Evolutionary conservation across 2,329 filamentous ascomycete genomes (phyloP).

Genomic region (Gaeumannomyces tritici): DNA sequence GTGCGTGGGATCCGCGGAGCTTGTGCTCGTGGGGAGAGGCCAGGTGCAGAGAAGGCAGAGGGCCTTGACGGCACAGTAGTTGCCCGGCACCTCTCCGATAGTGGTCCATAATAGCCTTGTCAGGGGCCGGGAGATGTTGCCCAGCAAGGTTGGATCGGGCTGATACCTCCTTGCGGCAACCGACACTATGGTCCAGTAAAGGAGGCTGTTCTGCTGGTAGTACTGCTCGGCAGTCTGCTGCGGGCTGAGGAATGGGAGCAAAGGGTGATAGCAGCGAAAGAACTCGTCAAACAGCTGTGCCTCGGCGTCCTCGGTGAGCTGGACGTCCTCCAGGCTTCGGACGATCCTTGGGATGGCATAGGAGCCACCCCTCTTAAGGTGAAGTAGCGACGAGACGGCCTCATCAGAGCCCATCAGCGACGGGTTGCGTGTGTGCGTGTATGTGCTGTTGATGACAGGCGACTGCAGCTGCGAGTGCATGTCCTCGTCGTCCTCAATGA

Average conservation of each 20-base stretch:
- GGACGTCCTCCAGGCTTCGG: constrained; percentile 53
- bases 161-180: constrained; percentile 65
- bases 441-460: constrained; percentile 46
- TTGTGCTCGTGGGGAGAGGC: constrained; percentile 75
- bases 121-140: constrained; percentile 56
- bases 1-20: constrained; percentile 70
- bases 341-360: constrained; percentile 51
- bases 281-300: constrained; percentile 62
- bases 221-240: constrained; percentile 61
- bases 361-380: constrained; percentile 55
- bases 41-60: constrained; percentile 72
- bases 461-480: constrained; percentile 45
- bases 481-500: constrained; percentile 39
- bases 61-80: constrained; percentile 73
- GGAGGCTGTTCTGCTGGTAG: constrained; percentile 65
- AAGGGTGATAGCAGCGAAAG: constrained; percentile 68
- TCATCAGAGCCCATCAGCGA: constrained; percentile 60
- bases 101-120: constrained; percentile 69
- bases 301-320: constrained; percentile 54
- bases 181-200: constrained; percentile 79
- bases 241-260: constrained; percentile 64
- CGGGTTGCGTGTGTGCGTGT: constrained; percentile 50
- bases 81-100: constrained; percentile 67
- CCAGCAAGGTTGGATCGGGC: constrained; percentile 53
- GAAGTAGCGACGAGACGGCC: constrained; percentile 55